These are phyloP conservation scores for Monilinia vaccinii-corymbosi DNA, from an alignment of 2,329 filamentous ascomycete species.

Conservation along the genomic window DNA sequence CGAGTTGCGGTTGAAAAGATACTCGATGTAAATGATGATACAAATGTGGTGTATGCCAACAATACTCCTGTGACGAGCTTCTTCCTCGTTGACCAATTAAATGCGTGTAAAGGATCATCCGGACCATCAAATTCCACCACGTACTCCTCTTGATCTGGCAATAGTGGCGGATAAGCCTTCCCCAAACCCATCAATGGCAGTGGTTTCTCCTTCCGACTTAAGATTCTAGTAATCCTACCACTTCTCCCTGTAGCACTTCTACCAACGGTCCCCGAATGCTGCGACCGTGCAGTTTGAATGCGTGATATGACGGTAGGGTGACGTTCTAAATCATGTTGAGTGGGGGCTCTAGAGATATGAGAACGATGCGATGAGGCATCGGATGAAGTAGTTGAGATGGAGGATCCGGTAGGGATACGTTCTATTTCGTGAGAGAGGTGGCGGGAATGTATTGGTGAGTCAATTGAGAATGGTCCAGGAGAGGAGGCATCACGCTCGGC, in stretches of 20 bases:
- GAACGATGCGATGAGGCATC: slow-evolving; percentile 31
- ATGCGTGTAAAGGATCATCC: slow-evolving; percentile 73
- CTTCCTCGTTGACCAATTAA: slow-evolving; percentile 76
- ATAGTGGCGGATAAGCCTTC: slow-evolving; percentile 62
- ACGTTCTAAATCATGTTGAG: slow-evolving; percentile 58
- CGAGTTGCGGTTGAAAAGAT: slow-evolving; percentile 62
- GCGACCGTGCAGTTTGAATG: slow-evolving; percentile 61
- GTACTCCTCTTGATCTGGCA: slow-evolving; percentile 66
- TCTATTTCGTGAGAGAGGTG: slow-evolving; percentile 46
- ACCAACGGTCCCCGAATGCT: slow-evolving; percentile 67
- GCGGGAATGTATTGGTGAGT: slow-evolving; percentile 14
- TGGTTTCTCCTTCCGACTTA: slow-evolving; percentile 35
- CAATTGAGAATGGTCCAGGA: slow-evolving; percentile 29
- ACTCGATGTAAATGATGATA: slow-evolving; percentile 62
- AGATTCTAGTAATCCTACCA: slow-evolving; percentile 35
- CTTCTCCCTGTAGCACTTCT: slow-evolving; percentile 33
- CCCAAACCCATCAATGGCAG: slow-evolving; percentile 62
- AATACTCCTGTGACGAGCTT: slow-evolving; percentile 64
- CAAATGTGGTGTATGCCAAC: slow-evolving; percentile 64
- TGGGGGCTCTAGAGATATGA: slow-evolving; percentile 52
- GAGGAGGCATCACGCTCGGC: slow-evolving; percentile 45
- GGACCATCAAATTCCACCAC: slow-evolving; percentile 80
- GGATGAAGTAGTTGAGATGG: slow-evolving; percentile 35
- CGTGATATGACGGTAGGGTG: slow-evolving; percentile 61
- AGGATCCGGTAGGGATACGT: slow-evolving; percentile 46